These are phyloP conservation scores for Amphichorda felina DNA, from an alignment of 2,329 filamentous ascomycete genomes.

Conservation along the genomic window DNA sequence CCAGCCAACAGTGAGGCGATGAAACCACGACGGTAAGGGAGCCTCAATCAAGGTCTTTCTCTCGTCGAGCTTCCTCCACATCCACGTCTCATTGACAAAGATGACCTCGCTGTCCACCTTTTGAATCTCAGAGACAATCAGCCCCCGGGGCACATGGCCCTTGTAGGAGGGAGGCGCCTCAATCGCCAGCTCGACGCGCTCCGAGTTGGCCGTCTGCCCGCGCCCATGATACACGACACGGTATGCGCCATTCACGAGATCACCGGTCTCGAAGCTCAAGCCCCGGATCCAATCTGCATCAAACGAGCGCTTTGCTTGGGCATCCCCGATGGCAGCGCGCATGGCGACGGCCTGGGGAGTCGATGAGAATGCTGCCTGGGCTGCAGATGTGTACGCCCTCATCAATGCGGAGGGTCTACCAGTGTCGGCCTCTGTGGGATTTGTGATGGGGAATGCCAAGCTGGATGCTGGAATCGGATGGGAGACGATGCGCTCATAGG, in stretches of 20 bases:
- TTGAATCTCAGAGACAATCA: constrained; percentile 13
- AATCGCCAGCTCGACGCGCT: constrained; percentile 16
- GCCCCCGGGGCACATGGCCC: constrained; percentile 10
- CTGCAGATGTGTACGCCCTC: constrained; percentile 13
- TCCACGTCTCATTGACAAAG: constrained; percentile 26
- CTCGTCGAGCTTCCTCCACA: constrained; percentile 19
- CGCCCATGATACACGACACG: constrained; percentile 12
- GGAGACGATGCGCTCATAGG: constrained; percentile 15
- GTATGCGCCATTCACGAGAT: constrained; percentile 20
- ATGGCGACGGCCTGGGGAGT: constrained; percentile 19
- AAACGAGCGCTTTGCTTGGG: constrained; percentile 10
- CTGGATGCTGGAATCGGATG: constrained; percentile 7
- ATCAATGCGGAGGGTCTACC: constrained; percentile 9
- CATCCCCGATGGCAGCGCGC: constrained; percentile 10
- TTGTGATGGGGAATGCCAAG: constrained; percentile 2
- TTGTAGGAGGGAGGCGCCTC: constrained; percentile 12
- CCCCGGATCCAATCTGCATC: constrained; percentile 9
- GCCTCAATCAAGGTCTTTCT: constrained; percentile 16
- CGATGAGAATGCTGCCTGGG: constrained; percentile 17
- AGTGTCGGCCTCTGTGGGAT: not conserved
- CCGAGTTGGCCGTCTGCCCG: constrained; percentile 4
- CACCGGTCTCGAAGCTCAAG: constrained; percentile 11
- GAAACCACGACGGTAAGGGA: constrained; percentile 15
- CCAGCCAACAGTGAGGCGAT: constrained; percentile 15
- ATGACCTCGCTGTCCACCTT: constrained; percentile 4